phyloP scores from a whole-genome alignment of 140 eudicot species.

The Ambrosia hybrid region DNA sequence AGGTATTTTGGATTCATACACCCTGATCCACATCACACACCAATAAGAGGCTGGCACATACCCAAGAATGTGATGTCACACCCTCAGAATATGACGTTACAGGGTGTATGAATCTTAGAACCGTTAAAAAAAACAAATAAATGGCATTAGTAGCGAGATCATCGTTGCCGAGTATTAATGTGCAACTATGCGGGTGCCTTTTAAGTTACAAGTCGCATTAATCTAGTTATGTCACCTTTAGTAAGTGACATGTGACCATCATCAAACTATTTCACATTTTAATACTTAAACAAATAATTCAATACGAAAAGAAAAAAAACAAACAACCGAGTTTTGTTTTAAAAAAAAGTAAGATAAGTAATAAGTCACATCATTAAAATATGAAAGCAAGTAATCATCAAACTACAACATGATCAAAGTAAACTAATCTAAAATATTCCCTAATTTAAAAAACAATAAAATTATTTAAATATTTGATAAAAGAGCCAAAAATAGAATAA shows the following conservation, averaged over 20 bases:
- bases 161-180: too few species aligned
- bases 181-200: background rate
- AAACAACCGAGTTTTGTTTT: background rate
- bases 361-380: background rate
- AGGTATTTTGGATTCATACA: too few species aligned
- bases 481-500: slow-evolving; percentile 31
- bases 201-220: background rate
- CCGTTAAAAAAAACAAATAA: too few species aligned
- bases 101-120: too few species aligned
- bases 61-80: too few species aligned
- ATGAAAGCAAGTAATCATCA: background rate
- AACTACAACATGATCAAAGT: background rate
- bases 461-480: background rate
- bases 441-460: background rate
- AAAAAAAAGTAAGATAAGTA: background rate
- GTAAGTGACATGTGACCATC: slow-evolving; percentile 10
- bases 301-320: background rate
- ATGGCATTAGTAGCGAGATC: background rate
- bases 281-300: background rate
- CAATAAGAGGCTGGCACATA: too few species aligned
- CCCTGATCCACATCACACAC: too few species aligned
- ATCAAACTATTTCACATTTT: slow-evolving; percentile 2
- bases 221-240: background rate
- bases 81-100: too few species aligned
- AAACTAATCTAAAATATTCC: too few species aligned